Base-by-base conservation (phyloP, 192 early-diverging fungal species). In the Rhizoclosmatium sp. region DNA sequence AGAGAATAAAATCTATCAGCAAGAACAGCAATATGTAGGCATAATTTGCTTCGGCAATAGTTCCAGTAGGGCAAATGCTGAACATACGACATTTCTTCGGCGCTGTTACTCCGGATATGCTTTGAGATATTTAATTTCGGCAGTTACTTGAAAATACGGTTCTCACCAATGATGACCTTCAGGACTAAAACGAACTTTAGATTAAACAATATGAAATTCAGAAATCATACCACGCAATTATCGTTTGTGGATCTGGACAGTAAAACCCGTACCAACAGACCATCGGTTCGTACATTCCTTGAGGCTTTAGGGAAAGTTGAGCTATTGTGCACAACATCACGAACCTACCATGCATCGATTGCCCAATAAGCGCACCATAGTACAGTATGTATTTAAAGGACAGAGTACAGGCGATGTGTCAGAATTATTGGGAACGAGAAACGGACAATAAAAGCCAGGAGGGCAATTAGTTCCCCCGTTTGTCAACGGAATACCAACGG, bases 211-310 rank as follows among this genome's bases (percentile, higher is more conserved):
- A 31, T 31, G 31, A 31, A 31, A 31, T 31, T 31, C 56, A 16
- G 56, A 12, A 58, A 12, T 58, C 51, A 54, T 54, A 54, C 51
- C 51, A 54, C 4, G 10, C n/a, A 77, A 59, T 44, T 16, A 76
- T 64, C 5, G 78, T 84, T 12, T 76, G 65, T 23, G 79, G 80
- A 71, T 78, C 78, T 9, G 83, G 83, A 54, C 83, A 84, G 49
- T 80, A 84, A 42, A 48, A 84, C 3, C 85, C 85, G 40, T 16
- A 47, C 59, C 42, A 58, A 56, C 85, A 87, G 21, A 75, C 23
- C 48, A 72, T 80, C 19, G 85, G 85, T 61, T 87, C 85, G 44
- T 42, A 79, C 40, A 61, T 4, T 4, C 82, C 82, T 59, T 83
- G 82, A 2, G 82, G 79, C 82, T 83, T 41, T 16, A 19, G 40